A percentile compares a stretch with the other conserved stretches of the same genome.
Conservation (phyloP, 495 filamentous ascomycete genomes). For the Aspergillus leporis region DNA sequence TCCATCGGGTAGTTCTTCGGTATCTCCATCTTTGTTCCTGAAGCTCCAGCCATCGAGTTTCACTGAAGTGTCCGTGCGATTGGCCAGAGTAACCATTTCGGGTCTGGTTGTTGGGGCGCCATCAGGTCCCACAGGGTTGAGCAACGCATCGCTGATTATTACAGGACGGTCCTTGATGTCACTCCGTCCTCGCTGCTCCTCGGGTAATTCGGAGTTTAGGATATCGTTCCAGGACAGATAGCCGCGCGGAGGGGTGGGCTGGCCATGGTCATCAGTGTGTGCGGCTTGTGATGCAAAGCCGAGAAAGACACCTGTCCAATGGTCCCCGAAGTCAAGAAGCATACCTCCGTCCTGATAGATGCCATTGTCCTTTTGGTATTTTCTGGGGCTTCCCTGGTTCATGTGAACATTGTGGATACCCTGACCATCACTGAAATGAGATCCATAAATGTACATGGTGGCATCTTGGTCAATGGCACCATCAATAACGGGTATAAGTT, state of each 20-base stretch:
- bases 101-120: neutral
- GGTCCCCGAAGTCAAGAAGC: slow-evolving; percentile 25
- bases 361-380: slow-evolving; percentile 30
- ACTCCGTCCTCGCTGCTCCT: neutral
- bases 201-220: neutral
- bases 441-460: slow-evolving; percentile 29
- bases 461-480: slow-evolving; percentile 24
- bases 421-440: slow-evolving; percentile 18
- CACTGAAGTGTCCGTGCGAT: slow-evolving; percentile 13
- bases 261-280: neutral
- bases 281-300: neutral
- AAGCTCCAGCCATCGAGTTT: slow-evolving; percentile 20
- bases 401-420: slow-evolving; percentile 40
- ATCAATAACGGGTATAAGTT: slow-evolving; percentile 29
- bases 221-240: neutral
- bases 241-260: neutral
- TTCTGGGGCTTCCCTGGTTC: slow-evolving; percentile 35
- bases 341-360: slow-evolving; percentile 35
- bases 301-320: neutral
- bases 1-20: slow-evolving; percentile 12
- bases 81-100: slow-evolving; percentile 17
- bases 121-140: neutral
- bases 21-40: slow-evolving; percentile 15
- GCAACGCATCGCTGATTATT: neutral
- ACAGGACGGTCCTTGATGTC: neutral